Percentiles rank a stretch among this genome's conserved stretches.
Evolutionary conservation across 495 filamentous ascomycete genomes (phyloP).

Genomic region (Tetracladium marchalianum): DNA sequence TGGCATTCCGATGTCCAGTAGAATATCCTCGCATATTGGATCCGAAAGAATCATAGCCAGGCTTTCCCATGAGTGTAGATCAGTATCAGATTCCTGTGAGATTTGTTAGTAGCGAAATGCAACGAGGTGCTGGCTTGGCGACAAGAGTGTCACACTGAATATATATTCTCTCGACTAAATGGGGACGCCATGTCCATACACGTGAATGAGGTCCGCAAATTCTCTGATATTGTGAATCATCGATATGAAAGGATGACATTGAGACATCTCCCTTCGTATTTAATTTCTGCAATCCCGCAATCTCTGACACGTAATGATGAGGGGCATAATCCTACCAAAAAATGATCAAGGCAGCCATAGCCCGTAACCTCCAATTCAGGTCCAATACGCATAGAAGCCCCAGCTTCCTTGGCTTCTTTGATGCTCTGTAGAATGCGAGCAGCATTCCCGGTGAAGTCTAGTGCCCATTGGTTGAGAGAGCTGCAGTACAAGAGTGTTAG

Average conservation of each 20-base stretch:
- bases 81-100: conserved; percentile 29
- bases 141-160: neutral
- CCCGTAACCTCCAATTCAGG: conserved; percentile 47
- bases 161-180: no score
- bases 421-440: conserved; percentile 70
- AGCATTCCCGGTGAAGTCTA: conserved; percentile 73
- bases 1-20: conserved; percentile 70
- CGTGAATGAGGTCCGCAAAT: no score
- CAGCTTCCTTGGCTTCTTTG: conserved; percentile 54
- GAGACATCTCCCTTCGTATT: no score
- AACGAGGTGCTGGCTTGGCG: conserved; percentile 1
- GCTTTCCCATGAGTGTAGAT: conserved; percentile 66
- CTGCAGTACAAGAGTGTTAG: conserved; percentile 15
- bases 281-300: conserved; percentile 3
- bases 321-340: conserved; percentile 35
- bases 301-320: conserved; percentile 18
- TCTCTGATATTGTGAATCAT: no score
- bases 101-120: conserved; percentile 24
- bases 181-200: no score
- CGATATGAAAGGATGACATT: no score
- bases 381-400: conserved; percentile 65
- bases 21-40: conserved; percentile 58
- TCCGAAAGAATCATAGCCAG: conserved; percentile 55
- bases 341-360: conserved; percentile 67
- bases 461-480: conserved; percentile 54